A percentile compares a stretch with the other conserved stretches of the same genome.
Evolutionary conservation across 495 filamentous ascomycete genomes (phyloP).

Genomic region (Aspergillus indologenus): DNA sequence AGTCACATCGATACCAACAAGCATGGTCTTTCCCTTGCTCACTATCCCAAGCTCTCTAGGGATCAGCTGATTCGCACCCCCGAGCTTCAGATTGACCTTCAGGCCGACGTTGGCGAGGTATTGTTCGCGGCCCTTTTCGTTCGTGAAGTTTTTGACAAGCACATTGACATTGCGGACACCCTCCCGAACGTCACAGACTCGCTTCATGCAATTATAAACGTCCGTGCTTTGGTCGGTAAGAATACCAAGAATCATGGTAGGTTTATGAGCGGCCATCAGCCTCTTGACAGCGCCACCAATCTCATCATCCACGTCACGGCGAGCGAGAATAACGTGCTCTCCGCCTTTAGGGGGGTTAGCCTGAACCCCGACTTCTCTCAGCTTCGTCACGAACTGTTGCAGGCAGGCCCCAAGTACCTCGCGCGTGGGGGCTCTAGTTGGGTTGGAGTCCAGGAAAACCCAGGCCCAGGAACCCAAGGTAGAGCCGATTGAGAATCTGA

Average conservation of each 20-base stretch:
- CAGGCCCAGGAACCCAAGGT: constrained; percentile 40
- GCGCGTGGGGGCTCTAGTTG: background rate
- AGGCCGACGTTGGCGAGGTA: constrained; percentile 74
- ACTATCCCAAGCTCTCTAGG: constrained; percentile 53
- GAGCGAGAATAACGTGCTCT: constrained; percentile 14
- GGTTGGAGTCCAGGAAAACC: constrained; percentile 19
- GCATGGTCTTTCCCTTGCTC: constrained; percentile 65
- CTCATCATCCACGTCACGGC: constrained; percentile 13
- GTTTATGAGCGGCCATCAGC: constrained; percentile 33
- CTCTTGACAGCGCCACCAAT: constrained; percentile 25
- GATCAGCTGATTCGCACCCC: constrained; percentile 74
- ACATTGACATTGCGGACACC: constrained; percentile 18
- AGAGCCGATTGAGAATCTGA: constrained; percentile 39
- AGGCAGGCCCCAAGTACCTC: constrained; percentile 15
- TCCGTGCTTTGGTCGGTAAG: constrained; percentile 48
- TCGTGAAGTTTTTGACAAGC: constrained; percentile 46
- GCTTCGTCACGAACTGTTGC: constrained; percentile 17
- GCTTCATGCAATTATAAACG: constrained; percentile 58
- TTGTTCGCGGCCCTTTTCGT: constrained; percentile 39
- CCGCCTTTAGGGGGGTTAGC: constrained; percentile 17
- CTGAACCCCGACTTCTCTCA: constrained; percentile 31
- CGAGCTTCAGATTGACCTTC: constrained; percentile 85
- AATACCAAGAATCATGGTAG: constrained; percentile 60
- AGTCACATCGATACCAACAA: constrained; percentile 85
- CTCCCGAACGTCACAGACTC: constrained; percentile 12